These are phyloP conservation scores for Candida railenensis DNA, from an alignment of 805 yeast species.

Conservation along the genomic window DNA sequence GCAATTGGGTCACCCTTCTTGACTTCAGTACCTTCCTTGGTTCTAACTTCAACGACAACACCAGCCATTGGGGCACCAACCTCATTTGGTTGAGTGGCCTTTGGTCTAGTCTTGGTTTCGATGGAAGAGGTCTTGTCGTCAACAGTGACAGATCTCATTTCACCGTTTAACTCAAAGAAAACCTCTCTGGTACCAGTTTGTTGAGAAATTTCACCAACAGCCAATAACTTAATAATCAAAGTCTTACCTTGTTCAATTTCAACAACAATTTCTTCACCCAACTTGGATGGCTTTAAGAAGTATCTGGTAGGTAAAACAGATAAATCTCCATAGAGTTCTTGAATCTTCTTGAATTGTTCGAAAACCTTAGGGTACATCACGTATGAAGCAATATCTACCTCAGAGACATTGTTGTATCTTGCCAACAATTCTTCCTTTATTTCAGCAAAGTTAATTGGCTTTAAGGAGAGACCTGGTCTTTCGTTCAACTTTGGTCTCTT, in stretches of 20 bases:
- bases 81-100: slow-evolving; percentile 90
- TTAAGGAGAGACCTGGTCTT: slow-evolving; percentile 90
- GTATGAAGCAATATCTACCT: slow-evolving; percentile 90
- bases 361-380: slow-evolving; percentile 98
- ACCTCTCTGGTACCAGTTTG: slow-evolving; percentile 94
- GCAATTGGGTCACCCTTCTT: slow-evolving; percentile 96
- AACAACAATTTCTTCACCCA: slow-evolving; percentile 86
- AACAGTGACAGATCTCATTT: slow-evolving; percentile 91
- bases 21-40: slow-evolving; percentile 81
- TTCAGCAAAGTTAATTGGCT: slow-evolving; percentile 75
- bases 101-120: slow-evolving; percentile 82
- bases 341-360: slow-evolving; percentile 76
- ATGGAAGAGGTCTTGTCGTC: slow-evolving; percentile 85
- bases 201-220: slow-evolving; percentile 82
- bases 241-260: slow-evolving; percentile 95
- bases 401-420: slow-evolving; percentile 69
- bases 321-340: slow-evolving; percentile 84
- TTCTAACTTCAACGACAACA: slow-evolving; percentile 92
- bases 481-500: slow-evolving; percentile 86
- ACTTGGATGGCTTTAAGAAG: slow-evolving; percentile 83
- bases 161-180: slow-evolving; percentile 97
- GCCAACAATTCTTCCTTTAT: slow-evolving; percentile 71
- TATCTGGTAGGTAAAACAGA: slow-evolving; percentile 90
- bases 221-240: slow-evolving; percentile 85
- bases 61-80: slow-evolving; percentile 99